phyloP scores from a whole-genome alignment of 176 grass and related monocot species.

The Carex myosuroides region DNA sequence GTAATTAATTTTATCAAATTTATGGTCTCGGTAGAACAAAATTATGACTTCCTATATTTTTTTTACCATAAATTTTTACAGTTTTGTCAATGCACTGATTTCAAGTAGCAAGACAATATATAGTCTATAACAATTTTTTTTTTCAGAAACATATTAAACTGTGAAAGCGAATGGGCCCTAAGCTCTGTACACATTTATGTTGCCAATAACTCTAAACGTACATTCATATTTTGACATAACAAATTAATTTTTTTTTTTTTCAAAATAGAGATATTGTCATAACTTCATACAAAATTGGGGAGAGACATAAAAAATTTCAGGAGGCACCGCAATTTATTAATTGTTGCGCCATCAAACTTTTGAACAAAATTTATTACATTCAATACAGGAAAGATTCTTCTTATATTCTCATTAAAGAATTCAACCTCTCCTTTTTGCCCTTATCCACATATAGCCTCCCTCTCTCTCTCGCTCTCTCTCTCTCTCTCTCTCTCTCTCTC shows the following conservation, averaged over 20 bases:
- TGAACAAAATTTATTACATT: conserved; percentile 4
- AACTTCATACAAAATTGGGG: no score
- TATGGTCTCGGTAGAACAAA: neutral
- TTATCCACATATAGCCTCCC: conserved; percentile 7
- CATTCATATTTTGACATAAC: neutral
- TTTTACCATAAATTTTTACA: neutral
- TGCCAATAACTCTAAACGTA: neutral
- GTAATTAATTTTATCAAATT: no score
- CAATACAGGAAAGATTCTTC: conserved; percentile 11
- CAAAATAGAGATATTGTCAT: neutral
- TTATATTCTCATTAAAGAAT: conserved; percentile 16
- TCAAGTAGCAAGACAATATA: neutral
- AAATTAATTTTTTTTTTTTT: neutral
- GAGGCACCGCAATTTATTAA: neutral
- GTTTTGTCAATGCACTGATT: neutral
- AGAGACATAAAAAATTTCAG: neutral
- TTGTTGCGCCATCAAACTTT: neutral
- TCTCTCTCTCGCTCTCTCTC: neutral
- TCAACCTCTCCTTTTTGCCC: conserved; percentile 19
- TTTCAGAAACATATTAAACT: neutral
- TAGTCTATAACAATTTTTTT: neutral
- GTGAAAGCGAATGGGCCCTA: neutral
- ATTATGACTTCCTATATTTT: neutral
- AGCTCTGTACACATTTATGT: neutral
- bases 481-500: neutral